These are phyloP conservation scores for Penicillium sp. DNA, from an alignment of 2,329 filamentous ascomycete species.

Conservation along the genomic window DNA sequence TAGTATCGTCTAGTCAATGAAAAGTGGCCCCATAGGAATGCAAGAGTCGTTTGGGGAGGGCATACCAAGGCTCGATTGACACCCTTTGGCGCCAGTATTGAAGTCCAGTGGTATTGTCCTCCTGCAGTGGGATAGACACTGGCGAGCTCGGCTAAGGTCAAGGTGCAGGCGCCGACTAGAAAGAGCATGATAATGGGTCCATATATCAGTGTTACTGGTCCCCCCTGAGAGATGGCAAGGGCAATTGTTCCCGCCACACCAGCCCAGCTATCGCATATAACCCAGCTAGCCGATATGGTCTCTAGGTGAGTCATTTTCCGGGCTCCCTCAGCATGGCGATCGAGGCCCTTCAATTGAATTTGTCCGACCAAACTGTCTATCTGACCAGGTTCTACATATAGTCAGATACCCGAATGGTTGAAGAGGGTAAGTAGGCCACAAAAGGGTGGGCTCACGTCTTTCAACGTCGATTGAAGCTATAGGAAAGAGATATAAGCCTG, in stretches of 20 bases:
- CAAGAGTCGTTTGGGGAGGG: no score
- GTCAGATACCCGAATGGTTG: neutral
- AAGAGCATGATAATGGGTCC: constrained; percentile 34
- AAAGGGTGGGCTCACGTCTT: neutral
- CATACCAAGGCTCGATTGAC: constrained; percentile 15
- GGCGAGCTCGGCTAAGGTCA: constrained; percentile 43
- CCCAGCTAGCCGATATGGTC: constrained; percentile 27
- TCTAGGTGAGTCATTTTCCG: constrained; percentile 18
- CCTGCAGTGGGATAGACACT: constrained; percentile 45
- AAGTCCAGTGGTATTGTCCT: constrained; percentile 46
- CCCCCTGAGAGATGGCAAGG: constrained; percentile 26
- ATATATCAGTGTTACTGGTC: constrained; percentile 33
- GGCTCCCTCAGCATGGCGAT: neutral
- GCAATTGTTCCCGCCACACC: constrained; percentile 28
- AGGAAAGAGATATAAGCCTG: neutral
- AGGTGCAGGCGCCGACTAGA: constrained; percentile 27
- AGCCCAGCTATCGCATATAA: constrained; percentile 33
- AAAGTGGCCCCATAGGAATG: neutral
- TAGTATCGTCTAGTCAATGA: neutral
- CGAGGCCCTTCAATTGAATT: neutral
- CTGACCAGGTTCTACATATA: neutral
- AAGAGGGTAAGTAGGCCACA: neutral
- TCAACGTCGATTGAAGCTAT: neutral
- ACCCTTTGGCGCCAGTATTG: constrained; percentile 25
- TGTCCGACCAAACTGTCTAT: neutral